A percentile compares a stretch with the other conserved stretches of the same genome.
Evolutionary conservation across 441 rosid species (phyloP).

Genomic region (Kokia cookei): DNA sequence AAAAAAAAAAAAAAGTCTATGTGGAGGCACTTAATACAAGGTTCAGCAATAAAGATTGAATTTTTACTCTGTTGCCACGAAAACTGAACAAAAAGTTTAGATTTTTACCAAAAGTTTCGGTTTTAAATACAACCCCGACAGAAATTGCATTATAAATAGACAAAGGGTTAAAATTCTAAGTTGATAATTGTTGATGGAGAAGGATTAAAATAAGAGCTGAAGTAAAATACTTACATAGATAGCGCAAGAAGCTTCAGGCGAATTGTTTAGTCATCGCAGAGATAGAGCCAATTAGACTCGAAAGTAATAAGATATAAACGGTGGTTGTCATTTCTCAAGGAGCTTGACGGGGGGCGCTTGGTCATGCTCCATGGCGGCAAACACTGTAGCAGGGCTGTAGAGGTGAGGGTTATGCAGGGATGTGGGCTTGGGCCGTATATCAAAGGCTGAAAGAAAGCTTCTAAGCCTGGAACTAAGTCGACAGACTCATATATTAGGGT

Average conservation of each 20-base stretch:
- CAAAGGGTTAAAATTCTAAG: background rate
- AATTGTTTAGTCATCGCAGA: conserved; percentile 25
- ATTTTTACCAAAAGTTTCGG: background rate
- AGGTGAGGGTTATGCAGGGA: background rate
- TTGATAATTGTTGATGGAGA: background rate
- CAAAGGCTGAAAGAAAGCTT: background rate
- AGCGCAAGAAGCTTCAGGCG: conserved; percentile 12
- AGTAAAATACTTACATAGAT: conserved; percentile 18
- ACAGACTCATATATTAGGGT: background rate
- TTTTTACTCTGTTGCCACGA: background rate
- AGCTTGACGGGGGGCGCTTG: background rate
- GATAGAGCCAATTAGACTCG: background rate
- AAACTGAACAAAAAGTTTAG: background rate
- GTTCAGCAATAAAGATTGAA: background rate
- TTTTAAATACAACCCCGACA: background rate
- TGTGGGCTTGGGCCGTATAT: background rate
- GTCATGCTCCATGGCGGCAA: background rate
- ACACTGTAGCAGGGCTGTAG: background rate
- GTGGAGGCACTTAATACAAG: background rate
- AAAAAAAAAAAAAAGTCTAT: background rate
- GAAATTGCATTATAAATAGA: background rate
- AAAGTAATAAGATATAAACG: background rate
- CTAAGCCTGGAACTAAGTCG: background rate
- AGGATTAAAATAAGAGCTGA: background rate
- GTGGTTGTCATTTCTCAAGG: background rate